phyloP scores from a whole-genome alignment of 306 rosid species.

The Oxytropis ochrocephala region DNA sequence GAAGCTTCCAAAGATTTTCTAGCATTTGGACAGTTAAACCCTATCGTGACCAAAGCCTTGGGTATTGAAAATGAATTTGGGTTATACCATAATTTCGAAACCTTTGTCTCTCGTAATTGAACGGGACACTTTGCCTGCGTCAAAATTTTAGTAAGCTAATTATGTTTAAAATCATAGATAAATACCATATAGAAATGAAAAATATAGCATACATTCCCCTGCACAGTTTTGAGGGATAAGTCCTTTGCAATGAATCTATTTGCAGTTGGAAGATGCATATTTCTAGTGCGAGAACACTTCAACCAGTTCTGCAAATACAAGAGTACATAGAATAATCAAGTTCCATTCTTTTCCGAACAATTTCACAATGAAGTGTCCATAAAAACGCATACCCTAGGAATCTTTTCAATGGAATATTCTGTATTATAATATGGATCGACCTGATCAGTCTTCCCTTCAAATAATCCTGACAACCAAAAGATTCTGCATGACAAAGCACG shows the following conservation, averaged over 20 bases:
- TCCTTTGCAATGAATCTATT: conserved; percentile 81
- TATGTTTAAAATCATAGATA: neutral
- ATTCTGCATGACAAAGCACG: conserved; percentile 44
- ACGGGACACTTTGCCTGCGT: conserved; percentile 69
- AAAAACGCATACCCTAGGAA: conserved; percentile 56
- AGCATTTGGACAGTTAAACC: conserved; percentile 77
- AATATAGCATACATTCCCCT: conserved; percentile 45
- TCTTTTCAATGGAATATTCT: conserved; percentile 63
- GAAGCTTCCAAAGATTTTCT: conserved; percentile 74
- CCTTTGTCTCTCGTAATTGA: conserved; percentile 56
- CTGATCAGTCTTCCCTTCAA: conserved; percentile 66
- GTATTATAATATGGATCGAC: conserved; percentile 96
- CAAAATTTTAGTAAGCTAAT: conserved; percentile 18
- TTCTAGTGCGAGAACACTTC: conserved; percentile 53
- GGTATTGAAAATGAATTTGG: conserved; percentile 79
- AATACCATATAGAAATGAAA: neutral
- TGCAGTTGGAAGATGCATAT: conserved; percentile 70
- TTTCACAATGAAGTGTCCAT: neutral
- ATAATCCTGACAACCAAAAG: conserved; percentile 79
- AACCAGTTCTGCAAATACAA: conserved; percentile 66
- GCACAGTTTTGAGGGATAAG: conserved; percentile 57
- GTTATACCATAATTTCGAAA: conserved; percentile 80
- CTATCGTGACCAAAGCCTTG: conserved; percentile 72
- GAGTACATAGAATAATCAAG: conserved; percentile 12
- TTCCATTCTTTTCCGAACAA: conserved; percentile 7